Base-by-base conservation (phyloP, 768 basidiomycete species). In the Chiua virens region DNA sequence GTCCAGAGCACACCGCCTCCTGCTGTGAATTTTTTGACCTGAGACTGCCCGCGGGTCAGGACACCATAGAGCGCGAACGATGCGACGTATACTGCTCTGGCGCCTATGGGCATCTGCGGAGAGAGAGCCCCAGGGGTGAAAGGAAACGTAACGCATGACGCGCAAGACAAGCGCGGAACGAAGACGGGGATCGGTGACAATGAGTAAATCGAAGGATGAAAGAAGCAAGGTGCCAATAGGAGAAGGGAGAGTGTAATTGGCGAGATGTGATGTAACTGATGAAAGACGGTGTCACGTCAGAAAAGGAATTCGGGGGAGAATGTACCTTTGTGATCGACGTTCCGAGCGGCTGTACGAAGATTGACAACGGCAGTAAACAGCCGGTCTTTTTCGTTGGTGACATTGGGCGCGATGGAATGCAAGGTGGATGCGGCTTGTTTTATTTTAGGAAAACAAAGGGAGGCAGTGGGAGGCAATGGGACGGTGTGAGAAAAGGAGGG, bases 51-150 rank as follows among this genome's bases (percentile, higher is more conserved):
- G 65, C 4, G 69, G 67, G 18, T 73, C 47, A 9, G 63, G 61
- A 4, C 61, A 43, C 79, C 81, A 87, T 7, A 91, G 54, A 7
- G 69, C 70, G 13, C 66, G 43, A 18, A 79, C 62, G 50, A 91
- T 80, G 34, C 73, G 74, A 2, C 70, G 54, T 25, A 87, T 63
- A 44, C 76, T 78, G 7, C 49, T 55, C 36, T 61, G 65, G 9
- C 80, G 76, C 30, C 90, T 77, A 52, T 77, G 68, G 3, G 76
- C 81, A 56, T 89, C 83, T 2, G 89, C 80, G 8, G 73, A 77
- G 17, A 77, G 60, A 42, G 82, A 81, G 5, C 91, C 91, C 91
- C 91, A 93, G 3, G 88, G 85, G 35, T 79, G 73, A 40, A 81
- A 84, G 1, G 90, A 92, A 37, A 83, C 71, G 59, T 83, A 87